phyloP scores from a whole-genome alignment of 345 rosid genomes.

The Salix caprea region DNA sequence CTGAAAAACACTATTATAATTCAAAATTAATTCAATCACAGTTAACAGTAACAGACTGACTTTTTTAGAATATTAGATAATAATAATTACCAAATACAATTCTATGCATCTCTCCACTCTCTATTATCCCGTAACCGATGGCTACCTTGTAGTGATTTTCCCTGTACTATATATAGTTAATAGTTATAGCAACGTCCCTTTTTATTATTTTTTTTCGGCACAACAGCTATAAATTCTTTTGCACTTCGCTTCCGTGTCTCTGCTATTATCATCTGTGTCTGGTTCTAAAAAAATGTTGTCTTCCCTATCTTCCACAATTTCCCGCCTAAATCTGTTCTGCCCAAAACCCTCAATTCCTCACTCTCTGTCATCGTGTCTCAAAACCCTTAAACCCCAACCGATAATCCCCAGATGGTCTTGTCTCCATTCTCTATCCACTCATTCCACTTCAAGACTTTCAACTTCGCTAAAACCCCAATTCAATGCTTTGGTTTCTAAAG shows the following conservation, averaged over 20 bases:
- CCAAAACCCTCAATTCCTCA: constrained; percentile 22
- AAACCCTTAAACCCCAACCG: constrained; percentile 10
- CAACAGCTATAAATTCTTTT: too few species aligned
- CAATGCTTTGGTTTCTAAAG: constrained; percentile 13
- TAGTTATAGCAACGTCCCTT: too few species aligned
- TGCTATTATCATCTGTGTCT: background rate
- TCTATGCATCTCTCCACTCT: too few species aligned
- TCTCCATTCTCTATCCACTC: constrained; percentile 15
- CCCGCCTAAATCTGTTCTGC: constrained; percentile 35
- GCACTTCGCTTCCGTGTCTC: too few species aligned
- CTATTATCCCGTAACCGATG: too few species aligned
- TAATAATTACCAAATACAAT: too few species aligned
- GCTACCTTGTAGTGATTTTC: background rate
- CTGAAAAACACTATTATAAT: too few species aligned
- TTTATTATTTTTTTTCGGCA: too few species aligned
- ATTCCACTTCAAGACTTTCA: constrained; percentile 14
- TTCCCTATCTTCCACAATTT: constrained; percentile 40
- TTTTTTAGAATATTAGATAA: too few species aligned
- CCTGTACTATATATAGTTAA: too few species aligned
- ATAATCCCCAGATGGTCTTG: constrained; percentile 7
- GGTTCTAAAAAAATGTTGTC: constrained; percentile 16
- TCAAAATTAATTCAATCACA: too few species aligned
- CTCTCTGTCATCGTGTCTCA: constrained; percentile 7
- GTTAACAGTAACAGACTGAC: too few species aligned
- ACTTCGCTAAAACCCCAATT: constrained; percentile 7